Percentiles rank a stretch among this genome's conserved stretches.
These are phyloP conservation scores for Aspergillus sclerotialis DNA, from an alignment of 2,329 filamentous ascomycete genomes.

Conservation along the genomic window DNA sequence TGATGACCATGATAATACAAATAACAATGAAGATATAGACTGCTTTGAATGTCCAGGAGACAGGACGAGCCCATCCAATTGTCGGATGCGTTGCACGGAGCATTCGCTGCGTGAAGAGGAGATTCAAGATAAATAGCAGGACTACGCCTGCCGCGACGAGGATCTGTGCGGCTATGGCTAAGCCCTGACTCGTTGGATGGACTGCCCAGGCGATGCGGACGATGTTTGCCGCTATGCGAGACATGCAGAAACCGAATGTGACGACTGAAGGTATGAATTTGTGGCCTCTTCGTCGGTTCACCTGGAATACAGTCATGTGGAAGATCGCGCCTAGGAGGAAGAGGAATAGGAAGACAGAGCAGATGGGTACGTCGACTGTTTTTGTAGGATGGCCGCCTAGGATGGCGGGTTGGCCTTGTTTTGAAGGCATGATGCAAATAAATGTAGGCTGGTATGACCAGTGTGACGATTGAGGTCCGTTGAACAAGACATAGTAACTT, in stretches of 20 bases:
- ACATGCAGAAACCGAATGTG: slow-evolving; percentile 46
- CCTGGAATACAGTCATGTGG: slow-evolving; percentile 41
- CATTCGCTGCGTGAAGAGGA: slow-evolving; percentile 69
- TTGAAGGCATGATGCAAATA: too few relatives aligned
- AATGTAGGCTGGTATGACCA: too few relatives aligned
- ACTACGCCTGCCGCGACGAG: slow-evolving; percentile 69
- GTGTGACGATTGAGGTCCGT: too few relatives aligned
- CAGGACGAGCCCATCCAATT: slow-evolving; percentile 59
- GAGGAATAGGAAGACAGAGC: slow-evolving; percentile 52
- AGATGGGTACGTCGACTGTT: slow-evolving; percentile 58
- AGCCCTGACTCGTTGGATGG: slow-evolving; percentile 33
- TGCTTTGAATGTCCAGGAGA: slow-evolving; percentile 48
- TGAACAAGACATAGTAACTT: too few relatives aligned
- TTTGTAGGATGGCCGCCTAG: slow-evolving; percentile 47
- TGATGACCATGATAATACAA: slow-evolving; percentile 61
- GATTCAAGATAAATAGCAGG: slow-evolving; percentile 69
- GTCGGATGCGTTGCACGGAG: slow-evolving; percentile 64
- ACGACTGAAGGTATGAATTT: slow-evolving; percentile 44
- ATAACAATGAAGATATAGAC: slow-evolving; percentile 53
- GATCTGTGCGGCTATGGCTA: slow-evolving; percentile 56
- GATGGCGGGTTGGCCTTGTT: too few relatives aligned
- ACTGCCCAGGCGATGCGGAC: slow-evolving; percentile 52
- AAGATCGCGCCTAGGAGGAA: slow-evolving; percentile 36
- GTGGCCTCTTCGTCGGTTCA: slow-evolving; percentile 36
- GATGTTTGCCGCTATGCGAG: slow-evolving; percentile 40